Conservation (phyloP, 148 eudicot genomes). For the Salicornia ramosissima region DNA sequence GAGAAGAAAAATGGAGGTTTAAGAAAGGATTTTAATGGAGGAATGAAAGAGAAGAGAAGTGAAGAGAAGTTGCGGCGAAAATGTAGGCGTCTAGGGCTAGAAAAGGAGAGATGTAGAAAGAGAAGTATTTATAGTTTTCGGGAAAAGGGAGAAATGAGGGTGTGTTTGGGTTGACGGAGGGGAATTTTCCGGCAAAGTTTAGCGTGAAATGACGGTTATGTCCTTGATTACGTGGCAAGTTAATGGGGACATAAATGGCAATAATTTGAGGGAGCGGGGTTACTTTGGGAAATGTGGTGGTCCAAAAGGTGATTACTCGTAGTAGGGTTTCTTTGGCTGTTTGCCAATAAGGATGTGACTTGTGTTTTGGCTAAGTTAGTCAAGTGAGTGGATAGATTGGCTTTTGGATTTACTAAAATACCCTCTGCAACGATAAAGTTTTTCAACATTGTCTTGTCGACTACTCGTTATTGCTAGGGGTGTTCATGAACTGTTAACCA, state of each 20-base stretch:
- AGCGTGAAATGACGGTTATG: conserved; percentile 9
- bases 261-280: not conserved
- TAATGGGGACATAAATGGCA: not conserved
- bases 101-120: conserved; percentile 33
- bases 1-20: not conserved
- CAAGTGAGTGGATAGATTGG: conserved; percentile 33
- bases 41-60: conserved; percentile 8
- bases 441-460: too few species aligned
- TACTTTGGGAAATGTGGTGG: conserved; percentile 2
- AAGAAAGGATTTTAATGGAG: not conserved
- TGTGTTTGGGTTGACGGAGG: conserved; percentile 20
- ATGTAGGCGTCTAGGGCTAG: conserved; percentile 56
- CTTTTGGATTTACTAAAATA: not conserved
- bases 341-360: conserved; percentile 14
- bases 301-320: not conserved
- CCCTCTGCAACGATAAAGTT: not conserved
- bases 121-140: conserved; percentile 84
- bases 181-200: conserved; percentile 50
- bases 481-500: too few species aligned
- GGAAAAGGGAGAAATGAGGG: conserved; percentile 45
- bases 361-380: conserved; percentile 22
- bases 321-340: conserved; percentile 6
- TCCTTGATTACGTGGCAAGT: conserved; percentile 21
- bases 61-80: conserved; percentile 20
- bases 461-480: too few species aligned